Base-by-base conservation (phyloP, 441 rosid genomes). In the Viola pubescens region DNA sequence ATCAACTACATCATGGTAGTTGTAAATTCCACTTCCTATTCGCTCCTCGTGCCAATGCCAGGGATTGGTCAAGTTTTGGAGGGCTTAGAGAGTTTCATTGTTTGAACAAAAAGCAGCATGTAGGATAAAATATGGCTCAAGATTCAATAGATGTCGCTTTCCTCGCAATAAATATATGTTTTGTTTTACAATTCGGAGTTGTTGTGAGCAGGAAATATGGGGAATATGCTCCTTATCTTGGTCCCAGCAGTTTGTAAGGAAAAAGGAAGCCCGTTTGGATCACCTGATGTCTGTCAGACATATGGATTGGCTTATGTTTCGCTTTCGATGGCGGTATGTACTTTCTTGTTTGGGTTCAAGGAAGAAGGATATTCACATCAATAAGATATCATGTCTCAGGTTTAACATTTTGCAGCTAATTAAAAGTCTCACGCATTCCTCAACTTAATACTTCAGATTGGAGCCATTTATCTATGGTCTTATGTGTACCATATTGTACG, bases 241-340 rank as follows among this genome's bases (percentile, higher is more conserved):
- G 83, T 91, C 60, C 97, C 96, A 58, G 90, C 96, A 48, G 70
- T 88, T 41, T 88, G 97, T 64, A 81, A 82, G 63, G 97, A 91
- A 54, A 81, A 74, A 67, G 90, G 86, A 60, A 86, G 89, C 52
- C 96, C 94, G 37, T 91, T 88, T 71, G 90, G 94, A 61, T 71
- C 75, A 64, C 81, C 87, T 12, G 81, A 78, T 47, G 54, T 50
- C 45, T 88, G 96, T 60, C 71, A 74, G 56, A 66, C 81, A 7
- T 71, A 60, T 51, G 94, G 96, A 52, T 52, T 91, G 73, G 86
- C 83, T 47, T 91, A 86, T 63, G 78, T 72, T 58, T 84, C 98
- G 34, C 85, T 91, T 40, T 91, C 98, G 7, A 83, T 88, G 96
- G 96, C 96, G 58, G 94, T 91, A 84, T 34, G 79, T 41, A n/a